phyloP scores from a whole-genome alignment of 805 yeast genomes.

The Saturnispora sekii region DNA sequence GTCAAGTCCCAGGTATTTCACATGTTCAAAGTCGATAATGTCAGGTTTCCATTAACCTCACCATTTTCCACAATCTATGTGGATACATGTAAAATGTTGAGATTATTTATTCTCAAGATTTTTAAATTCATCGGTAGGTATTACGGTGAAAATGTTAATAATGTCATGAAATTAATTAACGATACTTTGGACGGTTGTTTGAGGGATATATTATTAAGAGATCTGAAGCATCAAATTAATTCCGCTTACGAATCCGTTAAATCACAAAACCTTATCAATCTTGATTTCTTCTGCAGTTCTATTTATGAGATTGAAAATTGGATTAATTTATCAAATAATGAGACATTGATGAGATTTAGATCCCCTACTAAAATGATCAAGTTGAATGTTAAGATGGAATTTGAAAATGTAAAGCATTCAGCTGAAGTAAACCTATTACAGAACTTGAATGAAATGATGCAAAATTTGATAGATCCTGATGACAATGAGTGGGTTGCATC shows the following conservation, averaged over 20 bases:
- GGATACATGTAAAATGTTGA: constrained; percentile 68
- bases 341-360: constrained; percentile 27
- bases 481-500: constrained; percentile 80
- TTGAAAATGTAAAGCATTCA: constrained; percentile 42
- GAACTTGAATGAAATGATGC: constrained; percentile 70
- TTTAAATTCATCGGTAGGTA: constrained; percentile 56
- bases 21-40: constrained; percentile 17
- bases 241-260: constrained; percentile 80
- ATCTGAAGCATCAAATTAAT: constrained; percentile 50
- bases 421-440: constrained; percentile 77
- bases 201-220: constrained; percentile 53
- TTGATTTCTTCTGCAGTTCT: constrained; percentile 78
- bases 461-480: constrained; percentile 70
- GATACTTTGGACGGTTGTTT: constrained; percentile 61
- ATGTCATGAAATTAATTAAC: constrained; percentile 49
- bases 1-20: constrained; percentile 36
- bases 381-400: constrained; percentile 35
- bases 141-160: constrained; percentile 53
- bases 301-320: constrained; percentile 55
- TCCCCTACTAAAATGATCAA: constrained; percentile 20
- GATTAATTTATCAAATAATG: constrained; percentile 26
- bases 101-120: constrained; percentile 54
- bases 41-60: constrained; percentile 48
- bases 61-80: constrained; percentile 90
- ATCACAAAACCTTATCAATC: constrained; percentile 78